Evolutionary conservation across 306 rosid species (phyloP).

Genomic region (Casuarina cunninghamiana): DNA sequence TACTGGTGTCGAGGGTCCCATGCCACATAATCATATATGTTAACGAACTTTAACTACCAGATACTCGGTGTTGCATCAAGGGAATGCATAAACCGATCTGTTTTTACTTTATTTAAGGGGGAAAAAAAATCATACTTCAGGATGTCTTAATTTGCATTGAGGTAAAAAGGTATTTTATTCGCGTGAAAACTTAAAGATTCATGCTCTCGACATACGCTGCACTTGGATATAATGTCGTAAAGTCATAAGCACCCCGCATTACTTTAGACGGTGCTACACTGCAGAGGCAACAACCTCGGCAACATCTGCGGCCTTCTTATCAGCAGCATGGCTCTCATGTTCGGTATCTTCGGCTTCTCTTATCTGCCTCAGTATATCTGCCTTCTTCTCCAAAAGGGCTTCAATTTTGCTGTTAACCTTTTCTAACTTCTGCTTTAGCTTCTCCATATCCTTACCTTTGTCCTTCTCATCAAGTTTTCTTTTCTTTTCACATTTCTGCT

Average conservation of each 20-base stretch:
- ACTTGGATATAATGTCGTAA: background rate
- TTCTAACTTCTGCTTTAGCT: conserved; percentile 62
- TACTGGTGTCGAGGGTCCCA: too few relatives aligned
- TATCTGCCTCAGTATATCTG: conserved; percentile 52
- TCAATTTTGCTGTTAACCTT: conserved; percentile 54
- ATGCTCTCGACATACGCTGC: background rate
- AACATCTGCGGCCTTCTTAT: conserved; percentile 24
- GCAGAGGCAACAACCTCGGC: conserved; percentile 15
- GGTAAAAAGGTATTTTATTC: background rate
- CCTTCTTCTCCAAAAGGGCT: conserved; percentile 46
- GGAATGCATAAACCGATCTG: too few relatives aligned
- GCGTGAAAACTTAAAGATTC: background rate
- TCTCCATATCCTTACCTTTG: conserved; percentile 43
- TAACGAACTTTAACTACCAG: too few relatives aligned
- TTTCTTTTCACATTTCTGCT: conserved; percentile 51
- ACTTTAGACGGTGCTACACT: background rate
- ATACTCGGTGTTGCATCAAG: too few relatives aligned
- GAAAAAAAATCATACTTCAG: too few relatives aligned
- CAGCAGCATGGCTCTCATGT: conserved; percentile 18
- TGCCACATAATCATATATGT: too few relatives aligned
- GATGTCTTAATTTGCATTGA: too few relatives aligned
- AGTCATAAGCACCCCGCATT: background rate
- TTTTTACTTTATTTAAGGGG: too few relatives aligned
- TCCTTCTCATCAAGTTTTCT: conserved; percentile 43
- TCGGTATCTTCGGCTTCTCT: conserved; percentile 53